A percentile compares a stretch with the other conserved stretches of the same genome.
These are phyloP conservation scores for Irpex sp. DNA, from an alignment of 1,284 basidiomycete species.

Conservation along the genomic window DNA sequence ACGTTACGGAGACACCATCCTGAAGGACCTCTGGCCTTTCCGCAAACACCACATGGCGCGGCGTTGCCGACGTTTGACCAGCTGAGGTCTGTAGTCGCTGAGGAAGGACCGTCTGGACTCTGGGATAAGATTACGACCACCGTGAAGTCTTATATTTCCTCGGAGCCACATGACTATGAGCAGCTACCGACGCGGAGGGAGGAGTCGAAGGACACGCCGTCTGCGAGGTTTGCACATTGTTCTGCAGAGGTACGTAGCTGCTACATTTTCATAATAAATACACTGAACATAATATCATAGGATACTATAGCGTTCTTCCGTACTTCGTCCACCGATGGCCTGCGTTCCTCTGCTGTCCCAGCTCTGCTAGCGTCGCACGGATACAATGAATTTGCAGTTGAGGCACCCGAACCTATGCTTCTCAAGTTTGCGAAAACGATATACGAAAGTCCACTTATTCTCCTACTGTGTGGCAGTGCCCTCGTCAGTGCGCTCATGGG, in stretches of 20 bases:
- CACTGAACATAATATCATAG: slow-evolving; percentile 31
- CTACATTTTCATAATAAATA: background rate
- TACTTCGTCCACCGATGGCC: slow-evolving; percentile 60
- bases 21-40: slow-evolving; percentile 39
- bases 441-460: slow-evolving; percentile 90
- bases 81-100: slow-evolving; percentile 22
- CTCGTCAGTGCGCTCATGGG: slow-evolving; percentile 87
- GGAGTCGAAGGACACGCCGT: slow-evolving; percentile 30
- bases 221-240: slow-evolving; percentile 28
- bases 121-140: slow-evolving; percentile 39
- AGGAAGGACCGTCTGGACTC: slow-evolving; percentile 27
- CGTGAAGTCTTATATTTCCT: slow-evolving; percentile 26
- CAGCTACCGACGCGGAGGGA: slow-evolving; percentile 30
- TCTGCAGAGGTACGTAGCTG: slow-evolving; percentile 44
- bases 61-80: slow-evolving; percentile 22
- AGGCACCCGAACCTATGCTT: slow-evolving; percentile 72
- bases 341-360: slow-evolving; percentile 61
- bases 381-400: slow-evolving; percentile 94
- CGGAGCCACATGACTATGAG: slow-evolving; percentile 21
- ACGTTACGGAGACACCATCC: slow-evolving; percentile 66
- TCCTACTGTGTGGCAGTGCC: slow-evolving; percentile 87
- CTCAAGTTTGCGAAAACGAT: slow-evolving; percentile 92
- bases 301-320: slow-evolving; percentile 66
- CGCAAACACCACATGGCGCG: slow-evolving; percentile 30
- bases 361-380: slow-evolving; percentile 71